A percentile compares a stretch with the other conserved stretches of the same genome.
These are phyloP conservation scores for Lichtheimia hyalospora DNA, from an alignment of 371 early-diverging fungal species.

Conservation along the genomic window DNA sequence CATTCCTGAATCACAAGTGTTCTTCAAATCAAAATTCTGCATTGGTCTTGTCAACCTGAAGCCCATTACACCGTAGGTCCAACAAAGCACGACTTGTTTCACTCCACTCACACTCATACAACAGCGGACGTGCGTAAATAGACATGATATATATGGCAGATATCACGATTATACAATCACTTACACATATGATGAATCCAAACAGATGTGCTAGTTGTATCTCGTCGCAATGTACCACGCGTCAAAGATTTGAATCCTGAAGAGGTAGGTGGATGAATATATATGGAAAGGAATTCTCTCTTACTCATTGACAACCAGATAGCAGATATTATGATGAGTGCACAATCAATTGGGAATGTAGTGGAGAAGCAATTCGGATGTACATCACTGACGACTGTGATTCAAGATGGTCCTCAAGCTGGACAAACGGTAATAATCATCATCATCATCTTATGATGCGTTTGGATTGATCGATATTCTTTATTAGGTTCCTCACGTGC, in stretches of 20 bases:
- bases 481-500: constrained; percentile 78
- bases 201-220: constrained; percentile 82
- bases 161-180: not conserved
- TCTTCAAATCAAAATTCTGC: constrained; percentile 66
- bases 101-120: too few relatives aligned
- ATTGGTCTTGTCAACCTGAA: constrained; percentile 88
- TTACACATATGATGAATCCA: not conserved
- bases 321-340: constrained; percentile 76
- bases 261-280: constrained; percentile 51
- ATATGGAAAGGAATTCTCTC: not conserved
- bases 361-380: constrained; percentile 76
- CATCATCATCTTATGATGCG: not conserved
- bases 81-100: too few relatives aligned
- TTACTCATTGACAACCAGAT: constrained; percentile 19
- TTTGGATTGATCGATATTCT: not conserved
- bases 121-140: not conserved
- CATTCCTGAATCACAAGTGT: constrained; percentile 70
- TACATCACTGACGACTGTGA: constrained; percentile 74
- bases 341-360: constrained; percentile 73
- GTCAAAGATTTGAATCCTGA: constrained; percentile 74
- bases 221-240: constrained; percentile 67
- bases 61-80: constrained; percentile 74
- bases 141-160: too few relatives aligned
- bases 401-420: constrained; percentile 82
- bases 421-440: constrained; percentile 80